Base-by-base conservation (phyloP, 2,329 filamentous ascomycete genomes). In the Pezicula neosporulosa region DNA sequence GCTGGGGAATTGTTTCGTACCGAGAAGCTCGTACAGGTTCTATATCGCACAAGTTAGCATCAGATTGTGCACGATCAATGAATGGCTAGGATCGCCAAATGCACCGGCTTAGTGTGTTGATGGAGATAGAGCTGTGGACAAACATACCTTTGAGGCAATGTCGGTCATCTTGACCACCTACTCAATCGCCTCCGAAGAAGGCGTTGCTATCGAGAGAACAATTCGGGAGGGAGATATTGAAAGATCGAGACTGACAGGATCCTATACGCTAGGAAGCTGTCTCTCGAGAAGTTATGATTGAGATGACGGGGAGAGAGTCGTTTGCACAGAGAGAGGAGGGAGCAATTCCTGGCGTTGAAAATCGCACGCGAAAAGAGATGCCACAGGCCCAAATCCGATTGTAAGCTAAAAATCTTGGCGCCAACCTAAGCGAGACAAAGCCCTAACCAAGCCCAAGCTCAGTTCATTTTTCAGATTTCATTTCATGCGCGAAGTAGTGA, bases 11-110 rank as follows among this genome's bases (percentile, higher is more conserved):
- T 24, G 48, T 57, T 60, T 63, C 75, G 68, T 96, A 97, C 94
- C 93, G 83, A 99, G 90, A 80, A 96, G 87, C 83, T 94, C 93
- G 83, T 89, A 97, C 70, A 89, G 86, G 83, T 99, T 99, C 94
- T 97, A 67, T 63, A 60, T 59, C 62, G 46, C 51, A 55, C 49
- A 55, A 55, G 63, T 78, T 63, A 79, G 73, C 63, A 44, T 18
- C 36, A n/a, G 37, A 49, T 52, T 55, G 37, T 24, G 24, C 24
- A 50, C 45, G 46, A 57, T 56, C 58, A 55, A 50, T 47, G 49
- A 51, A 49, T 36, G 33, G 45, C 30, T 33, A 27, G 46, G 38
- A 43, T 39, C 30, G 16, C 39, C 28, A 37, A 43, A 39, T 41
- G 24, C 28, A 50, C 37, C 39, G 46, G 56, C 55, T 52, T 50